phyloP scores from a whole-genome alignment of 148 eudicot genomes.

The Silene conica region DNA sequence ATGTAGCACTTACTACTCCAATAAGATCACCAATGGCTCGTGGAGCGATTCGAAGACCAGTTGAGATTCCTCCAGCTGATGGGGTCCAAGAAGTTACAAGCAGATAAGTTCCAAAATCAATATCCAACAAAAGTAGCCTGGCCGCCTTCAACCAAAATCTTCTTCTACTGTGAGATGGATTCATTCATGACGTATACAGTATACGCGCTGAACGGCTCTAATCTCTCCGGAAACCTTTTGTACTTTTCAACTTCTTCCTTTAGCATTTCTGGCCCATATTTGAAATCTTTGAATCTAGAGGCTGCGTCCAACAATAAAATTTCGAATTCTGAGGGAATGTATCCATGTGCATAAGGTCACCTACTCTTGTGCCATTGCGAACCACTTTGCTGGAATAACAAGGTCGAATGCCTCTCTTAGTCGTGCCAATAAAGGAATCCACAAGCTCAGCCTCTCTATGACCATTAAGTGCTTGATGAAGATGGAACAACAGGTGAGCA shows the following conservation, averaged over 20 bases:
- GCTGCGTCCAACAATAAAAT: slow-evolving; percentile 77
- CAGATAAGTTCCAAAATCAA: slow-evolving; percentile 97
- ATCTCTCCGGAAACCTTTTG: slow-evolving; percentile 85
- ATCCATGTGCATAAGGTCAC: slow-evolving; percentile 95
- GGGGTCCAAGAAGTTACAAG: slow-evolving; percentile 98
- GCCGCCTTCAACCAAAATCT: slow-evolving; percentile 93
- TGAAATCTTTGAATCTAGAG: slow-evolving; percentile 65
- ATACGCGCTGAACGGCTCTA: slow-evolving; percentile 84
- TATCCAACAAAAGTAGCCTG: slow-evolving; percentile 97
- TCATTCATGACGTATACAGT: slow-evolving; percentile 78
- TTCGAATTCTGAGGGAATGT: slow-evolving; percentile 82
- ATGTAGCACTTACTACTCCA: slow-evolving; percentile 72
- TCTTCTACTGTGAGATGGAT: slow-evolving; percentile 58
- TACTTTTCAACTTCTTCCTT: slow-evolving; percentile 77
- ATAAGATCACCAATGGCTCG: slow-evolving; percentile 83
- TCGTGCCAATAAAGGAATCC: slow-evolving; percentile 90
- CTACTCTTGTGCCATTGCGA: slow-evolving; percentile 81
- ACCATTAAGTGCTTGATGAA: slow-evolving; percentile 81
- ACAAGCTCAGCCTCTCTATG: slow-evolving; percentile 88
- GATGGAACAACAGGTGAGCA: slow-evolving; percentile 87
- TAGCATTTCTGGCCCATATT: slow-evolving; percentile 56
- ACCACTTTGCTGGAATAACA: slow-evolving; percentile 79
- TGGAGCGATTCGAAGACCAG: slow-evolving; percentile 97
- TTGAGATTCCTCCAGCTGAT: slow-evolving; percentile 97
- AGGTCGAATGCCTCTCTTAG: slow-evolving; percentile 94